A percentile compares a stretch with the other conserved stretches of the same genome.
Evolutionary conservation across 2,329 filamentous ascomycete species (phyloP).

Genomic region (Aurifilum marmelostoma): DNA sequence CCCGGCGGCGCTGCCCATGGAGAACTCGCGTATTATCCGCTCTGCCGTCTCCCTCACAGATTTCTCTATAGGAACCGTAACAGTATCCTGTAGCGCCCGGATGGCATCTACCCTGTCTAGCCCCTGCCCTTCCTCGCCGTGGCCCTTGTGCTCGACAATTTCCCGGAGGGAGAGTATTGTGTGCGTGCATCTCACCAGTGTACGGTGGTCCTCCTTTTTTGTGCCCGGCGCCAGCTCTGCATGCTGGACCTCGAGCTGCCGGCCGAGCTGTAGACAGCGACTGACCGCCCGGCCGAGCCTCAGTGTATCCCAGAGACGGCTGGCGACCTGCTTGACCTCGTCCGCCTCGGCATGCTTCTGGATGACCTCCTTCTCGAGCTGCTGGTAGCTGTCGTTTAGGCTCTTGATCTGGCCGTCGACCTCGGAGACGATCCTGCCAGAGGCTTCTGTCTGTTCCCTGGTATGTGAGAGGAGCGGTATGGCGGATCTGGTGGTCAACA

Average conservation of each 20-base stretch:
- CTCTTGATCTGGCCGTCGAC: constrained; percentile 79
- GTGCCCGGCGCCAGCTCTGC: constrained; percentile 60
- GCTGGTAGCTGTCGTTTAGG: constrained; percentile 81
- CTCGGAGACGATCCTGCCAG: constrained; percentile 71
- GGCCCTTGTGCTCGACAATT: constrained; percentile 67
- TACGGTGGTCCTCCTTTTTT: constrained; percentile 72
- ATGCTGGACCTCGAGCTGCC: constrained; percentile 87
- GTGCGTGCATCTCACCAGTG: constrained; percentile 80
- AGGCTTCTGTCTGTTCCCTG: constrained; percentile 71
- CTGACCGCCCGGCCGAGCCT: constrained; percentile 75
- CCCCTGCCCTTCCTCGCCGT: constrained; percentile 75
- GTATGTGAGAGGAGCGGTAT: constrained; percentile 81
- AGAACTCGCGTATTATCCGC: constrained; percentile 82
- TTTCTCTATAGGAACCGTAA: constrained; percentile 74
- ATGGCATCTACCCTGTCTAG: constrained; percentile 76
- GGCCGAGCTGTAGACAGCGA: constrained; percentile 77
- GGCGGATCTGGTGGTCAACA: constrained; percentile 81
- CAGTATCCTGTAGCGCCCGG: constrained; percentile 65
- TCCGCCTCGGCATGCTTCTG: constrained; percentile 85
- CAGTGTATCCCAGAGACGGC: constrained; percentile 79
- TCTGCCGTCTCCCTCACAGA: constrained; percentile 74
- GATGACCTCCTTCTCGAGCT: constrained; percentile 84
- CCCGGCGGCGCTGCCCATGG: constrained; percentile 57
- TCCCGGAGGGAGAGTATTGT: constrained; percentile 77
- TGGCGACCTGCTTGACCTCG: constrained; percentile 75